A percentile compares a stretch with the other conserved stretches of the same genome.
phyloP scores from a whole-genome alignment of 495 filamentous ascomycete genomes.

The Penicillium longicatenatum region DNA sequence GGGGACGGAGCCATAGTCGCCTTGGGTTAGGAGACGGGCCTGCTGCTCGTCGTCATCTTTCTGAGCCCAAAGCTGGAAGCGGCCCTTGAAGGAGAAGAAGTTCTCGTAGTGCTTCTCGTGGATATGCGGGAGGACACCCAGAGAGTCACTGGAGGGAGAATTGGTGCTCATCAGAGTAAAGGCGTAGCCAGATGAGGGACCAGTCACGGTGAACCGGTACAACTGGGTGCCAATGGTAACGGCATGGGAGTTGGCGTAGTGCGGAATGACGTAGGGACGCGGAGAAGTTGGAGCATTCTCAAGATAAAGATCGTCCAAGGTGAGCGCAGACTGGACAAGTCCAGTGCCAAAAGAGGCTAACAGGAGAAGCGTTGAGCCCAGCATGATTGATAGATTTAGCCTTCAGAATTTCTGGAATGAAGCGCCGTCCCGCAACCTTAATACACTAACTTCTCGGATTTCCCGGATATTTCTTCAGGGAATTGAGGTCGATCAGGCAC shows the following conservation, averaged over 20 bases:
- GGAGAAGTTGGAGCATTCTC: slow-evolving; percentile 29
- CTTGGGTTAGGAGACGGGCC: slow-evolving; percentile 36
- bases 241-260: slow-evolving; percentile 34
- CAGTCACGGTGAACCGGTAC: slow-evolving; percentile 43
- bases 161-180: slow-evolving; percentile 46
- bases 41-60: slow-evolving; percentile 33
- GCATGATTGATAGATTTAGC: slow-evolving; percentile 9
- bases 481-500: not conserved
- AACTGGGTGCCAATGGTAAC: slow-evolving; percentile 29
- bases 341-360: slow-evolving; percentile 13
- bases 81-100: slow-evolving; percentile 48
- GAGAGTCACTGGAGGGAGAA: slow-evolving; percentile 26
- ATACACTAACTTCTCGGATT: not conserved
- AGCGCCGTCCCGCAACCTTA: not conserved
- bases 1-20: slow-evolving; percentile 44
- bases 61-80: slow-evolving; percentile 48
- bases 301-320: slow-evolving; percentile 27
- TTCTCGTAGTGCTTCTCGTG: slow-evolving; percentile 47
- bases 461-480: not conserved
- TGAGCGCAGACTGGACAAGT: slow-evolving; percentile 14
- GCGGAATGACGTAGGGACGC: slow-evolving; percentile 35
- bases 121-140: slow-evolving; percentile 46
- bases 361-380: slow-evolving; percentile 16
- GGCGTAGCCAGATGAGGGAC: slow-evolving; percentile 42
- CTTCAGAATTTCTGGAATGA: not conserved